A percentile compares a stretch with the other conserved stretches of the same genome.
Conservation (phyloP, 306 rosid species). For the Echinosophora koreensis region DNA sequence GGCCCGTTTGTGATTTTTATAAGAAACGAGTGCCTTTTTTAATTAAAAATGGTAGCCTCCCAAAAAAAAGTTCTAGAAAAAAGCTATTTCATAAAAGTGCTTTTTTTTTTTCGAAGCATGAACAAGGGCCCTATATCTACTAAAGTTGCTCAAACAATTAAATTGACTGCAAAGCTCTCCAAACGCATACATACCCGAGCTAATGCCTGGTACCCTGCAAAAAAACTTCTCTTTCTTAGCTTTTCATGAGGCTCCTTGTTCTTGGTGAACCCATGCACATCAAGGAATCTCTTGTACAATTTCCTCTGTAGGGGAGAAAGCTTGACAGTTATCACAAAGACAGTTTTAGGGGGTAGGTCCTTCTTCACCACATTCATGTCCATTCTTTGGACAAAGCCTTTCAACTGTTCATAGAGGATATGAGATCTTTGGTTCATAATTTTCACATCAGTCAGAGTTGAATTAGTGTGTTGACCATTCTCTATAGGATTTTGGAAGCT, state of each 20-base stretch:
- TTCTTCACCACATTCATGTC: slow-evolving; percentile 94
- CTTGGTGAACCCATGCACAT: slow-evolving; percentile 84
- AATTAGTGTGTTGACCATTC: slow-evolving; percentile 98
- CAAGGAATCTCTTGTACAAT: slow-evolving; percentile 90
- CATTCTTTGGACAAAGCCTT: slow-evolving; percentile 99
- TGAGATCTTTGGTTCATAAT: slow-evolving; percentile 99
- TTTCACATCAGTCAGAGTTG: slow-evolving; percentile 88
- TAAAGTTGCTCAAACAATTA: slow-evolving; percentile 31
- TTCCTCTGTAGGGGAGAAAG: slow-evolving; percentile 92
- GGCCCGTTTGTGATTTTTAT: no score
- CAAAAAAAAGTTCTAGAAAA: no score
- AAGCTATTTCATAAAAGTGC: no score
- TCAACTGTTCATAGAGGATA: slow-evolving; percentile 85
- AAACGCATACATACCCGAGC: slow-evolving; percentile 76
- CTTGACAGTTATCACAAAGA: slow-evolving; percentile 91
- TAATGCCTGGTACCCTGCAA: slow-evolving; percentile 96
- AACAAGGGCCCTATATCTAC: not conserved
- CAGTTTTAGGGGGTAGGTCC: slow-evolving; percentile 98
- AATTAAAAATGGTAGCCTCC: no score
- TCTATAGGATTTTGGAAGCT: slow-evolving; percentile 98
- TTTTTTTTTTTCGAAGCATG: not conserved
- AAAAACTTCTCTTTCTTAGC: slow-evolving; percentile 82
- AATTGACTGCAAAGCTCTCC: slow-evolving; percentile 35
- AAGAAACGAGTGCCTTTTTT: no score
- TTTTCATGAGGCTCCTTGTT: slow-evolving; percentile 66